Evolutionary conservation across 345 rosid species (phyloP), one percentile per base, ranked within the genome.

Genomic region (Populus davidiana): DNA sequence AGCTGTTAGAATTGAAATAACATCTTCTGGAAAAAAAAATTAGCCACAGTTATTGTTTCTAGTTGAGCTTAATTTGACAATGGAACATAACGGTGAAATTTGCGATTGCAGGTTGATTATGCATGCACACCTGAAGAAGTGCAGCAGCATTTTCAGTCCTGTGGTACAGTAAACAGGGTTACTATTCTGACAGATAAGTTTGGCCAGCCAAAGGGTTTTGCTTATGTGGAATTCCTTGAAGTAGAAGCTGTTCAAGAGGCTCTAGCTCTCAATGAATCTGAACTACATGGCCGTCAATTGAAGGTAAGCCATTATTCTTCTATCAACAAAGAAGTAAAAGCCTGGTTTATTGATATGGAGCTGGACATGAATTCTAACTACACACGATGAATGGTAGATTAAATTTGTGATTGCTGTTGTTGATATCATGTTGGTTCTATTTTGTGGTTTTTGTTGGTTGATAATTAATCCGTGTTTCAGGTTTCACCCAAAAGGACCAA

Each of bases 121-220:
- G 92, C 93, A 2, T 95, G 99, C 84, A 93, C 98, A 17, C 98
- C 98, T 39, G 99, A 95, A 87, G 99, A 95, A 87, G 99, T 95
- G 75, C 98, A 93, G 83, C 98, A 92, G 79, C 98, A 95, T 89
- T 95, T 95, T 75, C 97, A 95, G 82, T 83, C 98, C 43, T 95
- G 99, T 69, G 99, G 98, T 79, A 95, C 97, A 27, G 98, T 95
- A 50, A 94, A 95, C 77, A 81, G 99, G 64, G 98, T 95, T 64
- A 93, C 99, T 13, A 93, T 95, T 86, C 87, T 92, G 75, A 92
- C 99, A 2, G 98, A 95, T 90, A 92, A 95, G 72, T 93, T 62
- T 52, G 99, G 99, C 59, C 98, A 93, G 71, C 99, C 99, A 73
- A 95, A 93, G 82, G 99, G 99, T 77, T 95, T 91, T 83, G 99